These are phyloP conservation scores for Akanthomyces dipterigenus DNA, from an alignment of 2,329 filamentous ascomycete species.

Conservation along the genomic window DNA sequence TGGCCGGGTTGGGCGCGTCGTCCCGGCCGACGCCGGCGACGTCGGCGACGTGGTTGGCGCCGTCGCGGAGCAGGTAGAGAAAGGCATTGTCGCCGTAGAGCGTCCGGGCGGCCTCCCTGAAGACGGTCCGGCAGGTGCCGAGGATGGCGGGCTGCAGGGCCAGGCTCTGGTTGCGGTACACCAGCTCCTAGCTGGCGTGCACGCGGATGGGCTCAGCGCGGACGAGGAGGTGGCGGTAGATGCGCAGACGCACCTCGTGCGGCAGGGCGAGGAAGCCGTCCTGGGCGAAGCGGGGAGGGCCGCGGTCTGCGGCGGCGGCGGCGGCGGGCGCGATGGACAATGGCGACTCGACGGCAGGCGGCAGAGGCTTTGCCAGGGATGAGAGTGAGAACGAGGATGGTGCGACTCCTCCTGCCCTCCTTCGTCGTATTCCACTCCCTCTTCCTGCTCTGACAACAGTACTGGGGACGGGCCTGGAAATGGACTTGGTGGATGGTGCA, in stretches of 20 bases:
- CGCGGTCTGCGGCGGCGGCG: background rate
- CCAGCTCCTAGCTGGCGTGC: slow-evolving; percentile 26
- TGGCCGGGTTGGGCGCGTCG: slow-evolving; percentile 15
- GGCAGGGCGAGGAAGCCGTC: slow-evolving; percentile 19
- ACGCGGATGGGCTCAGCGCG: slow-evolving; percentile 26
- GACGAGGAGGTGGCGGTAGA: slow-evolving; percentile 28
- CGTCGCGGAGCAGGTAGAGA: slow-evolving; percentile 38
- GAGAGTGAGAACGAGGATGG: no score
- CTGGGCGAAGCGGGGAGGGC: background rate
- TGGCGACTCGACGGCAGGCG: no score
- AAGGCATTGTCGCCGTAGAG: slow-evolving; percentile 45
- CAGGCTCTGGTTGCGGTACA: slow-evolving; percentile 21
- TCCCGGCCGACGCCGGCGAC: slow-evolving; percentile 14
- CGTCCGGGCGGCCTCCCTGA: slow-evolving; percentile 31
- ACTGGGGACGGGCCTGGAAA: no score
- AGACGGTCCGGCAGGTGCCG: slow-evolving; percentile 26
- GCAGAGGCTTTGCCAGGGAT: no score
- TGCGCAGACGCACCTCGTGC: slow-evolving; percentile 22
- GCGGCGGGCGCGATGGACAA: no score
- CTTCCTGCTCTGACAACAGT: no score
- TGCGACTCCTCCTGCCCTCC: no score
- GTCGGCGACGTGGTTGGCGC: slow-evolving; percentile 15
- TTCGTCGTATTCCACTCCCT: no score
- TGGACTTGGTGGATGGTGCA: no score
- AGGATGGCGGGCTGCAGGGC: slow-evolving; percentile 33